Percentiles rank a stretch among this genome's conserved stretches.
Conservation (phyloP, 2,329 filamentous ascomycete species). For the Zymoseptoria ardabiliae region DNA sequence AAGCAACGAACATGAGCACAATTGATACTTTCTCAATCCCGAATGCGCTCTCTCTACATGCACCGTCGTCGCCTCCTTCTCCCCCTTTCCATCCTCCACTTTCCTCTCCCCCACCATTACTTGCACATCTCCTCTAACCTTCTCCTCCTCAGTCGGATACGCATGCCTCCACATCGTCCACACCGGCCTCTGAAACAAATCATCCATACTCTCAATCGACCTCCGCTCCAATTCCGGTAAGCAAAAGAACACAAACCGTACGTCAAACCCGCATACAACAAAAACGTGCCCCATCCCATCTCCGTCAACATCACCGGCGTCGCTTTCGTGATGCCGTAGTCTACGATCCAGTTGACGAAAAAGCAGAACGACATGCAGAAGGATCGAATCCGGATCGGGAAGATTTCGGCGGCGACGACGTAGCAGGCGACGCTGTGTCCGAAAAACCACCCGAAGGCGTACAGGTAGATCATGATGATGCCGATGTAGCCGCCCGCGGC, state of each 20-base stretch:
- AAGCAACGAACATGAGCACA: background rate
- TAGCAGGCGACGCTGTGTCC: conserved; percentile 52
- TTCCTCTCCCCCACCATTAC: conserved; percentile 9
- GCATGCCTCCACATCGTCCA: conserved; percentile 17
- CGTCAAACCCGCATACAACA: conserved; percentile 15
- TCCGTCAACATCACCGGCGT: conserved; percentile 46
- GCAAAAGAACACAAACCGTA: conserved; percentile 17
- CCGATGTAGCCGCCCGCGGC: conserved; percentile 58
- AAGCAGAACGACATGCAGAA: conserved; percentile 66
- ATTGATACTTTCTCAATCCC: background rate
- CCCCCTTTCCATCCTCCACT: conserved; percentile 6
- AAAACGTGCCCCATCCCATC: conserved; percentile 14
- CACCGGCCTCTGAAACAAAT: conserved; percentile 13
- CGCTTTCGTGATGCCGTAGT: conserved; percentile 69
- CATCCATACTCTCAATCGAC: conserved; percentile 19
- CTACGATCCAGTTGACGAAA: conserved; percentile 48
- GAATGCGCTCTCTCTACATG: conserved; percentile 4
- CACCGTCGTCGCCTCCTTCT: conserved; percentile 1
- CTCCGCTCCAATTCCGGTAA: conserved; percentile 16
- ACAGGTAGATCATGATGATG: conserved; percentile 41
- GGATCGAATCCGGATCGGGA: conserved; percentile 65
- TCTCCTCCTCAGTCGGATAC: conserved; percentile 17
- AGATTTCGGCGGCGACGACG: conserved; percentile 69
- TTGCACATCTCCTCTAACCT: conserved; percentile 15
- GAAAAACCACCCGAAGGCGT: conserved; percentile 61